Percentiles rank a stretch among this genome's conserved stretches.
Conservation (phyloP, 2,329 filamentous ascomycete genomes). For the Didymella segeticola region DNA sequence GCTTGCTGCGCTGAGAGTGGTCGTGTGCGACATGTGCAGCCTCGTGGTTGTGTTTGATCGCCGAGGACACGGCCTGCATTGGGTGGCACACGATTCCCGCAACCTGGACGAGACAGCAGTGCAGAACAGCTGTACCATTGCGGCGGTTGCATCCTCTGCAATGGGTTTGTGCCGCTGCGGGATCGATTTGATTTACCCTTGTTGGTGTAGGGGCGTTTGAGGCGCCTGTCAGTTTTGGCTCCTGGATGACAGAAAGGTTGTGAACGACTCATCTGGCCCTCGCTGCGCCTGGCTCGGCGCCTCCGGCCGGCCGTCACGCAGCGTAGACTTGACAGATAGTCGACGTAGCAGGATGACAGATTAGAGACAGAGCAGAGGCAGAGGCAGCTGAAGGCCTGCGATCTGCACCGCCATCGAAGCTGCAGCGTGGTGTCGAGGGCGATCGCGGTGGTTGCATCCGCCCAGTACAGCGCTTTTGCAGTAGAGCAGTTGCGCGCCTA, state of each 20-base stretch:
- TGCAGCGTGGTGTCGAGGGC: conserved; percentile 3
- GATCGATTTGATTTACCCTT: conserved; percentile 16
- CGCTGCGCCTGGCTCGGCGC: conserved; percentile 24
- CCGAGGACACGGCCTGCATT: conserved; percentile 27
- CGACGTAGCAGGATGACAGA: conserved; percentile 18
- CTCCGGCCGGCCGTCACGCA: conserved; percentile 23
- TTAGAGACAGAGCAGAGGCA: too few relatives aligned
- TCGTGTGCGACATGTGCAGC: conserved; percentile 22
- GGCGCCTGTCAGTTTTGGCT: conserved; percentile 30
- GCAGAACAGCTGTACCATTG: conserved; percentile 22
- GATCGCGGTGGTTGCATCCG: conserved; percentile 12
- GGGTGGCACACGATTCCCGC: conserved; percentile 16
- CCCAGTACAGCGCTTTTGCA: conserved; percentile 16
- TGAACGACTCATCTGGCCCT: conserved; percentile 10
- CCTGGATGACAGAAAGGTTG: conserved; percentile 15
- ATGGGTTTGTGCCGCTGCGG: conserved; percentile 23
- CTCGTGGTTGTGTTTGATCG: conserved; percentile 29
- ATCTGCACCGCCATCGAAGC: conserved; percentile 11
- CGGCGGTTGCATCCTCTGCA: conserved; percentile 21
- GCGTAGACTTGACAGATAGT: not conserved
- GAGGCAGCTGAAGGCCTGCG: conserved; percentile 29
- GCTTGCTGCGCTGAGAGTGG: conserved; percentile 1
- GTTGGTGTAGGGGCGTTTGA: conserved; percentile 19
- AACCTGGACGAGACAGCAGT: conserved; percentile 19
- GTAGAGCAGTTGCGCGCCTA: conserved; percentile 16